Evolutionary conservation across 73 alveolate species (phyloP), one percentile per base, ranked within the genome.

Genomic region (Breviolum minutum): DNA sequence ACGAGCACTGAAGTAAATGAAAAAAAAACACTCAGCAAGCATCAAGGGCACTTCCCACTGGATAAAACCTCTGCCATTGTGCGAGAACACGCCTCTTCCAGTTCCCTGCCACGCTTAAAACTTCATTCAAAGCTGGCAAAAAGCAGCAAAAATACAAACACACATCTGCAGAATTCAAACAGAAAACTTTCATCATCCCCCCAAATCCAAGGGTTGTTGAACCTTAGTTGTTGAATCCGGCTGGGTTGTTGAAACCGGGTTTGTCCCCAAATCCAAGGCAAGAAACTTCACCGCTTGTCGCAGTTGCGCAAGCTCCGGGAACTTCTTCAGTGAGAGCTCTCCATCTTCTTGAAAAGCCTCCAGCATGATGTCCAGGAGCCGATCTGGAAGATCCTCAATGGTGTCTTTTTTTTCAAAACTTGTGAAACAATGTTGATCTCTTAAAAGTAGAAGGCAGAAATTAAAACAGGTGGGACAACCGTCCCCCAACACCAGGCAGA

Each of bases 321-420:
- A 94, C 63, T 94, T 94, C 86, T 94, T 94, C 62, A 66, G 9
- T 19, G 99, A 94, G 16, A 94, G 94, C 99, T 94, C 99, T 27
- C 89, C 90, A 60, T 92, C 98, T 54, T 92, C 98, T 27, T 92
- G 89, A 40, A 92, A 92, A 54, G 98, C 98, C 97, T 94, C 99
- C 12, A 94, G 74, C 83, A 94, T 77, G 94, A 82, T 82, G 79
- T 94, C 99, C 82, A 94, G 86, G 64, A 94, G 40, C 63, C 32
- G 19, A 60, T 94, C 99, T 0, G 99, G 99, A 76, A 94, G 80
- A n/a, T 94, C 99, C 97, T 91, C 5, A 40, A 40, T 40, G 54
- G 54, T 40, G 54, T 40, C 54, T 40, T 40, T 40, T n/a, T n/a
- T n/a, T n/a, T n/a, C n/a, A n/a, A n/a, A 40, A 40, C 54, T 40